These are phyloP conservation scores for Trichosporon asahii DNA, from an alignment of 1,284 basidiomycete genomes.

Conservation along the genomic window DNA sequence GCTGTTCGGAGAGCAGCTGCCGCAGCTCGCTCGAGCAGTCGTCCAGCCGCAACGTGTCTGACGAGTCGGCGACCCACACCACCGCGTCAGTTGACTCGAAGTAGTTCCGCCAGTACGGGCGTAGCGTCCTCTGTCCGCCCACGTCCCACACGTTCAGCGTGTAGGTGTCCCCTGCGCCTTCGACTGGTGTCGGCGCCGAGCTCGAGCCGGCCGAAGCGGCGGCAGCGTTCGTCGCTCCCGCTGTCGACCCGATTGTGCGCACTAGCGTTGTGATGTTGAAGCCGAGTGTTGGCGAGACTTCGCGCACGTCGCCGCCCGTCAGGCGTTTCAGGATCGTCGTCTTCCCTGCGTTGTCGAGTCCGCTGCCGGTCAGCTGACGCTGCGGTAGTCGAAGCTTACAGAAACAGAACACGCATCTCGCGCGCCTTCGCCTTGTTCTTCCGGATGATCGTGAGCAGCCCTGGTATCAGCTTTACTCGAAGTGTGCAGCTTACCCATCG, in stretches of 20 bases:
- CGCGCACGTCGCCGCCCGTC: conserved; percentile 81
- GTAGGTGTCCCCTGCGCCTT: conserved; percentile 52
- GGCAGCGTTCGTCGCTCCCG: conserved; percentile 56
- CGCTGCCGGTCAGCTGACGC: conserved; percentile 56
- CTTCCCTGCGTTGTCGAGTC: conserved; percentile 99
- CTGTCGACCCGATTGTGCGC: conserved; percentile 51
- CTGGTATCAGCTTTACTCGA: conserved; percentile 44
- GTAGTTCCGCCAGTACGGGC: conserved; percentile 99
- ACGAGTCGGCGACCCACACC: conserved; percentile 98
- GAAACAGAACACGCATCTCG: conserved; percentile 93
- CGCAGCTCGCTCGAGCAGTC: conserved; percentile 88
- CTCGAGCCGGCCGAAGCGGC: background rate
- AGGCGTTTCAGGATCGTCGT: conserved; percentile 96
- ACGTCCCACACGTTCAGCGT: conserved; percentile 98
- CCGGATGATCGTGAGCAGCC: conserved; percentile 91
- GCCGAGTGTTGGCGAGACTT: conserved; percentile 88
- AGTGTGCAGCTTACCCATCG: background rate
- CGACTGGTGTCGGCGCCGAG: background rate
- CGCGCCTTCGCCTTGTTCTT: conserved; percentile 93
- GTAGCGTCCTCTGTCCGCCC: conserved; percentile 88
- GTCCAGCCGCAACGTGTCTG: conserved; percentile 79
- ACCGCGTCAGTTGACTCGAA: conserved; percentile 98
- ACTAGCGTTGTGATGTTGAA: conserved; percentile 98
- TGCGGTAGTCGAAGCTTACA: conserved; percentile 59
- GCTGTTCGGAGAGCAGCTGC: conserved; percentile 83